Evolutionary conservation across 2,329 filamentous ascomycete genomes (phyloP), one percentile per base, ranked within the genome.

Genomic region (Penicillium sp.): DNA sequence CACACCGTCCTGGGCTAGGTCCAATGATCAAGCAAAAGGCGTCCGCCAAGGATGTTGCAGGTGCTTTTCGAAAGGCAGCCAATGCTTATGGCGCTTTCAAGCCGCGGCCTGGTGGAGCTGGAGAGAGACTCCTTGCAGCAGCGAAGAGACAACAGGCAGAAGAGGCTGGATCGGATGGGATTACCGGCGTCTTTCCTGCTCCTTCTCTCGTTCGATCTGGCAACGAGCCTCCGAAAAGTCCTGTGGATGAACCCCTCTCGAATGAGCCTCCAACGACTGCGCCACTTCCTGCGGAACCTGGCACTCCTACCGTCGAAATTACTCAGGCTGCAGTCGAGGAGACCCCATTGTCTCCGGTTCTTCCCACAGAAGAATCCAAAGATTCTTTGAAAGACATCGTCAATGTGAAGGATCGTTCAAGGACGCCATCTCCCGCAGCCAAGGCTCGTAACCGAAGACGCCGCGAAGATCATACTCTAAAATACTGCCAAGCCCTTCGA

Each of bases 21-120:
- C 89, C 90, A 1, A 95, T 95, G 91, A 86, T 96, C 61, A 92
- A 89, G 70, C 82, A 86, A 55, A 89, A 88, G 65, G 9, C 33
- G 8, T 85, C 83, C 1, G 83, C 80, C 54, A 79, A 77, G n/a
- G 69, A 93, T 49, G 78, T 93, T 60, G 88, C 88, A 18, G 85
- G 81, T 31, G 79, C 81, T 5, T 81, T 96, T 53, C 87, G 88
- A 72, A 95, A 89, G 69, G 89, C 89, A 23, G 89, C 89, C 0
- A 82, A 79, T 47, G 82, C 86, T 23, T 69, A 72, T 55, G 85
- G 84, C 47, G 80, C 81, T 15, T 97, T 97, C 73, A 95, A 92
- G 64, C 92, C 92, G 18, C 83, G 92, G 50, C 84, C 86, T 29
- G 92, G 92, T 49, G 92, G 91, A 56, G 91, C 89, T 20, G 90